These are phyloP conservation scores for Globisporangium cederbergense DNA, from an alignment of 352 stramenopile species.

Conservation along the genomic window DNA sequence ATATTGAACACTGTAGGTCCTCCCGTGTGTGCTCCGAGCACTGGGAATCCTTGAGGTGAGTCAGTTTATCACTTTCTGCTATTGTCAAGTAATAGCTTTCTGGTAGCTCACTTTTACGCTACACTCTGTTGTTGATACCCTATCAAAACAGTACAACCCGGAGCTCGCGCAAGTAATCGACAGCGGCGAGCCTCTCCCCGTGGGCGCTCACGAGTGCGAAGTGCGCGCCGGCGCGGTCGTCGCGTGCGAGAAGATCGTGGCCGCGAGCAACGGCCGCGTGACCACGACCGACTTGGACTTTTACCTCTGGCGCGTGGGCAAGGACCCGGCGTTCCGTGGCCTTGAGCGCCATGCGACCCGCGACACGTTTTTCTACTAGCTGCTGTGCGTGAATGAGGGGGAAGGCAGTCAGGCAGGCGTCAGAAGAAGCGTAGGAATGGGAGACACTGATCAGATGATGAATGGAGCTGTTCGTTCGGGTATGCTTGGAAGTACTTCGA, in stretches of 20 bases:
- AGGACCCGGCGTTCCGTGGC: conserved; percentile 61
- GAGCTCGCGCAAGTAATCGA: conserved; percentile 51
- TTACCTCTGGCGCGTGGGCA: conserved; percentile 76
- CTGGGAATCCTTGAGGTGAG: conserved; percentile 67
- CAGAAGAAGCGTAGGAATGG: too few species aligned
- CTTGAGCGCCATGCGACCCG: conserved; percentile 73
- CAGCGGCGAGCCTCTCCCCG: conserved; percentile 40
- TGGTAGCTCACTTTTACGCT: background rate
- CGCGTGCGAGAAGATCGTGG: conserved; percentile 66
- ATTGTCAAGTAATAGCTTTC: background rate
- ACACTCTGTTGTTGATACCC: background rate
- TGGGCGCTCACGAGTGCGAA: conserved; percentile 53
- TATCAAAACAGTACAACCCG: conserved; percentile 39
- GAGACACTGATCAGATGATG: too few species aligned
- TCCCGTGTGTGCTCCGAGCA: conserved; percentile 72
- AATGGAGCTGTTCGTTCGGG: background rate
- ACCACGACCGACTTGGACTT: conserved; percentile 46
- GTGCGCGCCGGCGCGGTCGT: conserved; percentile 63
- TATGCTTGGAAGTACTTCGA: too few species aligned
- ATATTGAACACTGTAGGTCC: conserved; percentile 21
- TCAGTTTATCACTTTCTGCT: background rate
- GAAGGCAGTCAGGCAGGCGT: too few species aligned
- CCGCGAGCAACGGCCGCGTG: conserved; percentile 43
- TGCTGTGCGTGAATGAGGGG: too few species aligned
- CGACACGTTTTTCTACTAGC: conserved; percentile 66